A percentile compares a stretch with the other conserved stretches of the same genome.
Evolutionary conservation across 495 filamentous ascomycete species (phyloP).

Genomic region (Aspergillus saccharolyticus): DNA sequence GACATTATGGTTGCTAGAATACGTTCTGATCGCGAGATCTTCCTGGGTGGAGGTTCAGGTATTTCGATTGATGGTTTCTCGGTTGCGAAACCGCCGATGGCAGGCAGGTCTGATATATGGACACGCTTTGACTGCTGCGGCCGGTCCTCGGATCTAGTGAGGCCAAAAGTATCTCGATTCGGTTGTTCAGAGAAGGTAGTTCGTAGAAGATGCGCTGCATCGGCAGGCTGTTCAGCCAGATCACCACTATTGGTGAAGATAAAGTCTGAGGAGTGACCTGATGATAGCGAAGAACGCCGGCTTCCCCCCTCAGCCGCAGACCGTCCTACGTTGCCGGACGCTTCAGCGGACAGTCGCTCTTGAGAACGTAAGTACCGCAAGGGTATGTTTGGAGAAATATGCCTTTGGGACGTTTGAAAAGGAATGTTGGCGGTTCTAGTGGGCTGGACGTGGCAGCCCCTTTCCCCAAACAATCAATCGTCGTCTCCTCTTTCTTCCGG

Average conservation of each 20-base stretch:
- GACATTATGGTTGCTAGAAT: conserved; percentile 80
- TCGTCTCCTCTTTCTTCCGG: background rate
- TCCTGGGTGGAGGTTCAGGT: conserved; percentile 60
- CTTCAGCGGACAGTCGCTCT: conserved; percentile 28
- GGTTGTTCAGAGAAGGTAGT: conserved; percentile 58
- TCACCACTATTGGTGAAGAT: conserved; percentile 91
- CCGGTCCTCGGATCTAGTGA: conserved; percentile 23
- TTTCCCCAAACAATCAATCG: conserved; percentile 3
- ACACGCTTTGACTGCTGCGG: conserved; percentile 46
- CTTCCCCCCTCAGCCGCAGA: conserved; percentile 44
- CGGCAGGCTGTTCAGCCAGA: conserved; percentile 81
- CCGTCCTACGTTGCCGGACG: conserved; percentile 34
- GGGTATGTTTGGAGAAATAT: conserved; percentile 49
- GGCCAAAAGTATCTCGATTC: conserved; percentile 47
- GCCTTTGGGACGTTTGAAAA: conserved; percentile 46
- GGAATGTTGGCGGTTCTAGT: conserved; percentile 56
- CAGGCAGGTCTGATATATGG: conserved; percentile 40
- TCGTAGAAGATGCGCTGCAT: conserved; percentile 72
- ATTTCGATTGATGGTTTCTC: conserved; percentile 66
- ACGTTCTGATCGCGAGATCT: conserved; percentile 59
- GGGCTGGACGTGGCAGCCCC: conserved; percentile 47
- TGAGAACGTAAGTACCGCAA: conserved; percentile 49
- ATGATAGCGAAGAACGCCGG: conserved; percentile 52
- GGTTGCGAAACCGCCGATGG: conserved; percentile 49
- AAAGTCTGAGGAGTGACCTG: conserved; percentile 57